These are phyloP conservation scores for Miscanthus lutarioriparius DNA, from an alignment of 176 grass and related monocot species.

Conservation along the genomic window DNA sequence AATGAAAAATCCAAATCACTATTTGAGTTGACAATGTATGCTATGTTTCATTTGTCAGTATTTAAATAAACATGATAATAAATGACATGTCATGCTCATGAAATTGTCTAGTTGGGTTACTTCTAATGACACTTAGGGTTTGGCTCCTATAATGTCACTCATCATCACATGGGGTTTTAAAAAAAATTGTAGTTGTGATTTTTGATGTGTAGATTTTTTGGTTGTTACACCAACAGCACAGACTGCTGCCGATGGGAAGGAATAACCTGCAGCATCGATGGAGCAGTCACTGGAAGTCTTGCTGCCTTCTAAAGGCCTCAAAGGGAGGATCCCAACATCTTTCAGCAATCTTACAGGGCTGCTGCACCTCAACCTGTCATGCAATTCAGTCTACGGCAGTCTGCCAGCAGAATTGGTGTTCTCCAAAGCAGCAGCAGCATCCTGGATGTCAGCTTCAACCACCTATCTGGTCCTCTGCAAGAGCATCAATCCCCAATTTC, in stretches of 20 bases:
- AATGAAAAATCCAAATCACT: no score
- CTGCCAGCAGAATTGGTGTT: conserved; percentile 51
- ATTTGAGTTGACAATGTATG: no score
- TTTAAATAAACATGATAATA: no score
- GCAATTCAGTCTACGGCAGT: conserved; percentile 39
- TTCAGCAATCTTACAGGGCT: conserved; percentile 55
- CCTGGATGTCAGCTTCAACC: conserved; percentile 81
- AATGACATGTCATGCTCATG: no score
- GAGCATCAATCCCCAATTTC: conserved; percentile 19
- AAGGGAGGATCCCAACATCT: conserved; percentile 43
- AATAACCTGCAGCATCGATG: conserved; percentile 35
- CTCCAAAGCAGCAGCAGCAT: conserved; percentile 39
- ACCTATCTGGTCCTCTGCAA: conserved; percentile 36
- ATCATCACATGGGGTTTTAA: no score
- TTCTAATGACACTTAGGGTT: no score
- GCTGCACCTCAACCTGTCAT: conserved; percentile 53
- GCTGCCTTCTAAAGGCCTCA: conserved; percentile 49
- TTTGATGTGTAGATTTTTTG: no score
- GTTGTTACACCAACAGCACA: no score
- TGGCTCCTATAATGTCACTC: no score
- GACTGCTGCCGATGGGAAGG: conserved; percentile 80
- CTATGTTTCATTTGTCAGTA: no score
- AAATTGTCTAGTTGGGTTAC: no score
- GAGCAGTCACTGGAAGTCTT: conserved; percentile 43
- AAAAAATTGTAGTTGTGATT: no score